Percentiles rank a stretch among this genome's conserved stretches.
phyloP scores from a whole-genome alignment of 2,329 filamentous ascomycete species.

The Pyricularia sp. region DNA sequence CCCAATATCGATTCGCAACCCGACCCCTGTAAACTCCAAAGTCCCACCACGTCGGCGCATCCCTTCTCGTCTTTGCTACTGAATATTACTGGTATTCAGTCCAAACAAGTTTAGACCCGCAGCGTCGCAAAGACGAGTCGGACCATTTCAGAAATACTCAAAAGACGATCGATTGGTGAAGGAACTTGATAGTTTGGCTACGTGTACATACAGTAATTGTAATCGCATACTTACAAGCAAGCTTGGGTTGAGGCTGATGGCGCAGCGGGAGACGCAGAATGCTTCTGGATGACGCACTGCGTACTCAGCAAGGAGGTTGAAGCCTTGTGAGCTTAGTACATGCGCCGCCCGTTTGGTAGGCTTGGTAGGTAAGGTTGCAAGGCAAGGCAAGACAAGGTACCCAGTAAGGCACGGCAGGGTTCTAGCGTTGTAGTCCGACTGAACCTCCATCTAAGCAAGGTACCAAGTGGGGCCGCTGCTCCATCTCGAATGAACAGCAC shows the following conservation, averaged over 20 bases:
- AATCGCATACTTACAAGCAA: neutral
- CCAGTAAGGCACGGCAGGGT: neutral
- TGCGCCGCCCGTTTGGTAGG: neutral
- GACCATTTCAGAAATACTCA: neutral
- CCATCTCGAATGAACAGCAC: neutral
- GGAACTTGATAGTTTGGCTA: neutral
- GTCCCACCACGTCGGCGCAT: neutral
- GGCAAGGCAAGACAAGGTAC: too few species aligned
- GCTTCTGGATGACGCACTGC: neutral
- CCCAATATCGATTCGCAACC: slow-evolving; percentile 2
- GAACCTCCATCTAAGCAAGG: neutral
- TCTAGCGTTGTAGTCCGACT: neutral
- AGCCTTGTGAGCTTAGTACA: neutral
- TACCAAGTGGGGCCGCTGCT: neutral
- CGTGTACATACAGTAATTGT: neutral
- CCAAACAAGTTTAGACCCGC: neutral
- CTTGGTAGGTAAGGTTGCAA: neutral
- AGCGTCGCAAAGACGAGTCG: neutral
- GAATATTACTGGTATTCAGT: neutral
- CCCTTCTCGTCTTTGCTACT: neutral
- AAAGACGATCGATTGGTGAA: neutral
- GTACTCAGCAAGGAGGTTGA: neutral
- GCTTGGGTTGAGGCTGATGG: neutral
- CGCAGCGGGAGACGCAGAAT: neutral
- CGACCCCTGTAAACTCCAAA: neutral